These are phyloP conservation scores for Phoma sp. DNA, from an alignment of 2,329 filamentous ascomycete species.

Conservation along the genomic window DNA sequence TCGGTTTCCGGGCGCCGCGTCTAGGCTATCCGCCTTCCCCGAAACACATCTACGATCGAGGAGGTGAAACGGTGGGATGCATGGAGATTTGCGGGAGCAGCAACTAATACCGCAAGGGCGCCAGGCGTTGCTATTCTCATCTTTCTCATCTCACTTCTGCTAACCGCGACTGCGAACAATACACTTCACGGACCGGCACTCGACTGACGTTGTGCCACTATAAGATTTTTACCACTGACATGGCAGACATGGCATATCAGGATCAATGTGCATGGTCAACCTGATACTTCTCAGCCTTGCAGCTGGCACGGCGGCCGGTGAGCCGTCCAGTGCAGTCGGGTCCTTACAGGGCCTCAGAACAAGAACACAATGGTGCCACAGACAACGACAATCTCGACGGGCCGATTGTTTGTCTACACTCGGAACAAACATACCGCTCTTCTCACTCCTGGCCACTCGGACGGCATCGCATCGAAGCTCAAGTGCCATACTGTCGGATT, in stretches of 20 bases:
- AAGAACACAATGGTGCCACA: background rate
- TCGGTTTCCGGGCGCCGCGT: constrained; percentile 6
- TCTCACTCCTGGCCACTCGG: background rate
- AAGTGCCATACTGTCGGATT: background rate
- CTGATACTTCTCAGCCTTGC: background rate
- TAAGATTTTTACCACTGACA: background rate
- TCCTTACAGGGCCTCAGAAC: background rate
- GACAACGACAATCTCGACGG: background rate
- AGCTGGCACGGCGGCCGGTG: background rate
- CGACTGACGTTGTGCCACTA: background rate
- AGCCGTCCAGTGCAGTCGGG: background rate
- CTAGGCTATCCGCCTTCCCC: constrained; percentile 10
- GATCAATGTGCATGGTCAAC: too few relatives aligned
- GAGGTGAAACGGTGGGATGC: constrained; percentile 2
- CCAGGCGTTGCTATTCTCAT: background rate
- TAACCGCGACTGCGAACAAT: too few relatives aligned
- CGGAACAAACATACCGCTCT: constrained; percentile 7
- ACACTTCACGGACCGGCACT: too few relatives aligned
- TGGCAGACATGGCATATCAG: too few relatives aligned
- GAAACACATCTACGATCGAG: constrained; percentile 1
- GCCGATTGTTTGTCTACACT: constrained; percentile 1
- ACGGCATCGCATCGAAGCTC: background rate
- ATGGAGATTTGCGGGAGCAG: background rate
- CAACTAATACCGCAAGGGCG: background rate
- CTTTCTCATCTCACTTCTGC: too few relatives aligned